A percentile compares a stretch with the other conserved stretches of the same genome.
Evolutionary conservation across 202 grass and related monocot species (phyloP).

Genomic region (Panicum hallii): DNA sequence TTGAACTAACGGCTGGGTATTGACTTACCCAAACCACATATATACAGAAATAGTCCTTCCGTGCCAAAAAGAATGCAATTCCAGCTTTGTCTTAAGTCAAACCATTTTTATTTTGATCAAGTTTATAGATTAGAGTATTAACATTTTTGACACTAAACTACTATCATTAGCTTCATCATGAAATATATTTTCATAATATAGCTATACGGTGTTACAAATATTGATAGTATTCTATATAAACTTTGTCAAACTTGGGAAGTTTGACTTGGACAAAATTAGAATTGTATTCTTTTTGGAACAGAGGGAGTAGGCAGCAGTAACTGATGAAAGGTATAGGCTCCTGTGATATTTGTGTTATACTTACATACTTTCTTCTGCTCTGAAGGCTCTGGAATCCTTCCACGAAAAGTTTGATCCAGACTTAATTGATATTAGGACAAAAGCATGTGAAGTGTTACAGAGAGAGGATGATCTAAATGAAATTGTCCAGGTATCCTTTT

Average conservation of each 20-base stretch:
- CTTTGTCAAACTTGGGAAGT: too few relatives aligned
- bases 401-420: slow-evolving; percentile 78
- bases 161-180: too few relatives aligned
- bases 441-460: slow-evolving; percentile 92
- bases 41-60: not conserved
- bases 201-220: too few relatives aligned
- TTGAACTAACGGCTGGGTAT: slow-evolving; percentile 1
- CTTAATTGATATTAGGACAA: slow-evolving; percentile 97
- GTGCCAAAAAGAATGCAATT: too few relatives aligned
- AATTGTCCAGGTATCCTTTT: slow-evolving; percentile 86
- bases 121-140: too few relatives aligned
- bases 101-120: too few relatives aligned
- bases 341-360: not conserved
- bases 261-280: too few relatives aligned
- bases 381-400: slow-evolving; percentile 84
- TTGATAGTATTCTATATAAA: too few relatives aligned
- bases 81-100: too few relatives aligned
- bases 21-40: not conserved
- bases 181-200: too few relatives aligned
- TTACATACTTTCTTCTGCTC: slow-evolving; percentile 11
- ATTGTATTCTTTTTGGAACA: too few relatives aligned
- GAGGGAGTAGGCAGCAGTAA: not conserved
- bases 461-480: slow-evolving; percentile 95
- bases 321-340: not conserved
- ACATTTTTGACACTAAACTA: too few relatives aligned